phyloP scores from a whole-genome alignment of 2,329 filamentous ascomycete genomes.

The Fusarium sublunatum region DNA sequence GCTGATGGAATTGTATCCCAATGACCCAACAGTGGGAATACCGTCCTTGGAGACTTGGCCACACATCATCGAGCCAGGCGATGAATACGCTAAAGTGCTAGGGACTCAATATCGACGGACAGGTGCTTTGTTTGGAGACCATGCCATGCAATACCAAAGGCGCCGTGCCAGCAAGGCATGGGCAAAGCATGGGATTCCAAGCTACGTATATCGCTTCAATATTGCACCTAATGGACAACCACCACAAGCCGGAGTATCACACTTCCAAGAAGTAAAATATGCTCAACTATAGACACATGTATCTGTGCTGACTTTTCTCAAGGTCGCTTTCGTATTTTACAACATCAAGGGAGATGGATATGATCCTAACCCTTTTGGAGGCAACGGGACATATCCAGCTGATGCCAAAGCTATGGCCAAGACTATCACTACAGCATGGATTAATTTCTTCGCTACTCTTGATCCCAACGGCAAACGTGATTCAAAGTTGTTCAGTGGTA shows the following conservation, averaged over 20 bases:
- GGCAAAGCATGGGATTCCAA: conserved; percentile 42
- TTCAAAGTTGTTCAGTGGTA: background rate
- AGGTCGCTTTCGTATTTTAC: conserved; percentile 57
- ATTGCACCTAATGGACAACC: conserved; percentile 45
- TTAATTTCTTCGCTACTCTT: conserved; percentile 45
- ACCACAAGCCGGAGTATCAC: conserved; percentile 41
- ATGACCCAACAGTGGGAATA: conserved; percentile 51
- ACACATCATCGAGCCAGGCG: conserved; percentile 45
- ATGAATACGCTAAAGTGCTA: conserved; percentile 37
- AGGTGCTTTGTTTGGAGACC: conserved; percentile 47
- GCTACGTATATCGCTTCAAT: conserved; percentile 51
- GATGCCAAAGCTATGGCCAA: conserved; percentile 44
- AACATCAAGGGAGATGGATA: conserved; percentile 50
- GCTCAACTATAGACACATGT: rapidly evolving
- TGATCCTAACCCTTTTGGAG: conserved; percentile 47
- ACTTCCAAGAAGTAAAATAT: conserved; percentile 53
- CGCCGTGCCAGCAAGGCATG: conserved; percentile 46
- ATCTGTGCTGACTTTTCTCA: background rate
- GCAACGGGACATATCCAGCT: conserved; percentile 43
- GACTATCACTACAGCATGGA: conserved; percentile 48
- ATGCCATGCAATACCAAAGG: conserved; percentile 44
- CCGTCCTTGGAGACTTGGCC: conserved; percentile 50
- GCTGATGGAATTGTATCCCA: conserved; percentile 46
- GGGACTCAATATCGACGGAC: conserved; percentile 50
- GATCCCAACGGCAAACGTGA: conserved; percentile 44